Base-by-base conservation (phyloP, 257 asterid species). In the Gentiana straminea region DNA sequence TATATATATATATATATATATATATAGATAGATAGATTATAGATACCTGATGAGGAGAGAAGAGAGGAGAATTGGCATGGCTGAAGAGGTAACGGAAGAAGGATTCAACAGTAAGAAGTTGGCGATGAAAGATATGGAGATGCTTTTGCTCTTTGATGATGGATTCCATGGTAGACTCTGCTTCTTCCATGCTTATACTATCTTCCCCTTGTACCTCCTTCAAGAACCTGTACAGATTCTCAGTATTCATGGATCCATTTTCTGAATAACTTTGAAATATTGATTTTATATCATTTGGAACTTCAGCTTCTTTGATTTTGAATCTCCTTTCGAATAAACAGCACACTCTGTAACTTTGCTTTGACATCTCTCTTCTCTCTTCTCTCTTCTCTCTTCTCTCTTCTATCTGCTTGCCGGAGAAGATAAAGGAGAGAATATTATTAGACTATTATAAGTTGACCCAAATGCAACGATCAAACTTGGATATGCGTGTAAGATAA, bases 271-370 rank as follows among this genome's bases (percentile, higher is more conserved):
- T 66, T 1, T 65, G 60, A 45, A 87, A 87, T 10, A 80, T n/a
- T 5, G 58, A 65, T 54, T 73, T 80, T 68, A 87, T 71, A 33
- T 82, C 96, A 1, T 57, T 45, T 1, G 94, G 94, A 39, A 73
- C 65, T 58, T 82, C 94, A 4, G 84, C 77, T 66, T 76, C 96
- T 58, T 58, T 78, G 24, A 70, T 38, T 70, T 74, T 74, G 84
- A 84, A 87, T 64, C 54, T 71, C 72, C 96, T 76, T 8, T 55
- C 68, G 64, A 87, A 73, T 65, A 84, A 81, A 44, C 66, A 81
- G 33, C 90, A 87, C 2, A 84, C 70, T 7, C 71, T 84, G 87
- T 80, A 87, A 54, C 86, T 82, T 71, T 75, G 86, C 68, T 81
- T 84, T 1, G 96, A 78, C 94, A 84, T 86, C 12, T 53, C 13